Conservation (phyloP, 225 moss, liverwort and hornwort species). For the Takakia lepidozioides region DNA sequence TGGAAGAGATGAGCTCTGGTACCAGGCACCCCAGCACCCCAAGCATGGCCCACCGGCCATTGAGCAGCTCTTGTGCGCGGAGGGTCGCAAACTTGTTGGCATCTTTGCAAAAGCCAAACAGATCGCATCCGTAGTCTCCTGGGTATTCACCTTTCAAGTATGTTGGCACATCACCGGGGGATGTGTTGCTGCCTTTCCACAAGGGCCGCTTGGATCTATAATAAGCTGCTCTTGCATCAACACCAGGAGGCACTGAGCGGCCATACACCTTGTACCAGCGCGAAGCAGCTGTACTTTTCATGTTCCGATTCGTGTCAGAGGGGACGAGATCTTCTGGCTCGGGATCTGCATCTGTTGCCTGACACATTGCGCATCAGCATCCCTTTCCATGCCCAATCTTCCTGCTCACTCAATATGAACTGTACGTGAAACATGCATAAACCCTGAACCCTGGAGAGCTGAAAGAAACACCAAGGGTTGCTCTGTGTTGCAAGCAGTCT, state of each 20-base stretch:
- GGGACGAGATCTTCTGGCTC: conserved; percentile 33
- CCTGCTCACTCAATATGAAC: no score
- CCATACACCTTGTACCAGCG: conserved; percentile 39
- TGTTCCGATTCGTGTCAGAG: conserved; percentile 1
- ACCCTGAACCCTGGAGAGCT: no score
- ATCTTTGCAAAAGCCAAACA: conserved; percentile 18
- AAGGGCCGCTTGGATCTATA: conserved; percentile 26
- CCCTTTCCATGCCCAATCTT: no score
- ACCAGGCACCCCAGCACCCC: conserved; percentile 26
- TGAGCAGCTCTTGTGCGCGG: conserved; percentile 36
- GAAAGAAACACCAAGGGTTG: no score
- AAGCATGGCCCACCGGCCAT: conserved; percentile 55
- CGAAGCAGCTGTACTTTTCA: conserved; percentile 7
- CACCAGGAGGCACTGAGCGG: conserved; percentile 10
- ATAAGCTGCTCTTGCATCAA: conserved; percentile 30
- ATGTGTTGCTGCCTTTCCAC: conserved; percentile 23
- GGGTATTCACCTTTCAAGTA: conserved; percentile 39
- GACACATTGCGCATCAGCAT: conserved; percentile 1
- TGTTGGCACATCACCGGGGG: conserved; percentile 13
- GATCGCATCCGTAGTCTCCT: conserved; percentile 38
- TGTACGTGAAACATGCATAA: no score
- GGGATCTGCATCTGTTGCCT: conserved; percentile 37
- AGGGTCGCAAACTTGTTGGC: conserved; percentile 22
- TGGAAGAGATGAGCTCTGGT: conserved; percentile 22
- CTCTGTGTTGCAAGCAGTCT: no score